Evolutionary conservation across 306 rosid genomes (phyloP).

Genomic region (Inga leiocalycina): DNA sequence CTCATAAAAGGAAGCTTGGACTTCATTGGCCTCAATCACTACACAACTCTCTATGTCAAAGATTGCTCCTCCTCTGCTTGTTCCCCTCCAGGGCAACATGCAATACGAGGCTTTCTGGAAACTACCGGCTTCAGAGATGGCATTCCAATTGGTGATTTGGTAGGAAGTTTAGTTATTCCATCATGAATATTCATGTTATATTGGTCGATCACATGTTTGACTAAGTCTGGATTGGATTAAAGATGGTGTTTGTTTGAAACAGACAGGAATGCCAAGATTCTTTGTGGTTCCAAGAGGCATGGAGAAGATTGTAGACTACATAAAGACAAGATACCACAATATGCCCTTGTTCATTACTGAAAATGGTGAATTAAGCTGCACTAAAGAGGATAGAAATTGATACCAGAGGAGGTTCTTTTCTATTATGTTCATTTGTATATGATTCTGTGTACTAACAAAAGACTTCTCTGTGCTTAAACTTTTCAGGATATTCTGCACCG

Average conservation of each 20-base stretch:
- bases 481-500: conserved; percentile 50
- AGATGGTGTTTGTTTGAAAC: conserved; percentile 6
- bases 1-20: conserved; percentile 58
- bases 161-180: conserved; percentile 7
- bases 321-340: conserved; percentile 55
- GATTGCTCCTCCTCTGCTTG: conserved; percentile 57
- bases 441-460: neutral
- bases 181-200: neutral
- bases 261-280: conserved; percentile 57
- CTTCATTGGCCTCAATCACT: conserved; percentile 67
- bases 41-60: conserved; percentile 52
- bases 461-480: neutral
- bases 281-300: conserved; percentile 71
- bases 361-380: conserved; percentile 53
- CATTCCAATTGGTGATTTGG: conserved; percentile 63
- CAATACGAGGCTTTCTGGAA: conserved; percentile 51
- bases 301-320: conserved; percentile 55
- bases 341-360: conserved; percentile 64
- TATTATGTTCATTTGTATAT: neutral
- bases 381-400: neutral
- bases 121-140: conserved; percentile 47
- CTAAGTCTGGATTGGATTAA: neutral
- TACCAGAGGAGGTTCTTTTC: neutral
- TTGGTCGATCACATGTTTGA: neutral
- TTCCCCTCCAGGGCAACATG: conserved; percentile 35